These are phyloP conservation scores for Cicer bijugum DNA, from an alignment of 306 rosid genomes.

Conservation along the genomic window DNA sequence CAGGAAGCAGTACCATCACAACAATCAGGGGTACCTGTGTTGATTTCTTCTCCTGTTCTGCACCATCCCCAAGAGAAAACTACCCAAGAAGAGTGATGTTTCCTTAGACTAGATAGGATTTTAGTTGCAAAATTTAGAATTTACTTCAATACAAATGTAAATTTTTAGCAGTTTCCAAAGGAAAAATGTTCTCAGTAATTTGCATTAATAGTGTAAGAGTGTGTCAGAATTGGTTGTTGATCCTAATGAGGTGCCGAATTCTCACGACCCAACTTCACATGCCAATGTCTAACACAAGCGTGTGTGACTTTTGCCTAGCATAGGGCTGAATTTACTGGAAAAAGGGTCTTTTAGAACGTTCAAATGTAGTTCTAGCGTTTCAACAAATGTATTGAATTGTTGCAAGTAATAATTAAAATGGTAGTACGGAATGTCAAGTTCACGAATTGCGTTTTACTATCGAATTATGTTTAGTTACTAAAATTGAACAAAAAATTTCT, in stretches of 20 bases:
- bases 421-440: too few species aligned
- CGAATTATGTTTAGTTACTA: too few species aligned
- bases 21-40: slow-evolving; percentile 40
- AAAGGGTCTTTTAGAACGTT: too few species aligned
- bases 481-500: too few species aligned
- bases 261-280: background rate
- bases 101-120: slow-evolving; percentile 20
- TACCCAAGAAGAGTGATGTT: slow-evolving; percentile 44
- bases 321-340: too few species aligned
- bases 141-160: background rate
- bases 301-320: too few species aligned
- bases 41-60: slow-evolving; percentile 45
- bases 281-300: too few species aligned
- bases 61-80: slow-evolving; percentile 44
- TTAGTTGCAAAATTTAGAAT: slow-evolving; percentile 33
- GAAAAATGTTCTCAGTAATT: background rate
- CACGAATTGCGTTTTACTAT: too few species aligned
- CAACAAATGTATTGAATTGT: too few species aligned
- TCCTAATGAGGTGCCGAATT: background rate
- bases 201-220: slow-evolving; percentile 24
- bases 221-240: slow-evolving; percentile 6
- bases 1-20: slow-evolving; percentile 36
- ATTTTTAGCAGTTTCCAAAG: slow-evolving; percentile 16
- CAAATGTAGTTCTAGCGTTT: too few species aligned
- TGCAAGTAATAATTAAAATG: too few species aligned